Evolutionary conservation across 768 basidiomycete genomes (phyloP).

Genomic region (Trametes villosa): DNA sequence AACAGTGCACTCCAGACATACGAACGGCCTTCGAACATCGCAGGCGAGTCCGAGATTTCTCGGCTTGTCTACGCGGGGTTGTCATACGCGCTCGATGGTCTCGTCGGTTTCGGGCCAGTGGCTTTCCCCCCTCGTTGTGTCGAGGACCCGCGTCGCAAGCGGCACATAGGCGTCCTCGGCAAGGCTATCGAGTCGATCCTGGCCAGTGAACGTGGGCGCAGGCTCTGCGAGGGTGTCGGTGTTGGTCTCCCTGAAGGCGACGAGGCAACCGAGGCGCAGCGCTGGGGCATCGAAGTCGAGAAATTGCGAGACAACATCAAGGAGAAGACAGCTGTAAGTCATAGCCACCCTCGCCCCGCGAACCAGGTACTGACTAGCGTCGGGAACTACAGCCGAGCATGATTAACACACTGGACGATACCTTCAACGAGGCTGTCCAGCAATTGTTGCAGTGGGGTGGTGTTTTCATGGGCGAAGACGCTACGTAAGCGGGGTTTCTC

Average conservation of each 20-base stretch:
- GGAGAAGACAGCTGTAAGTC: conserved; percentile 48
- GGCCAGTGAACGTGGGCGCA: conserved; percentile 64
- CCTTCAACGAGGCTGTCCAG: conserved; percentile 79
- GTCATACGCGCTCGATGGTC: conserved; percentile 53
- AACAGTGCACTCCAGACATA: conserved; percentile 8
- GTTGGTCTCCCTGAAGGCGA: conserved; percentile 40
- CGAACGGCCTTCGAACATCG: conserved; percentile 3
- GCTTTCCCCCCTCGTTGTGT: conserved; percentile 77
- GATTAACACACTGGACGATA: conserved; percentile 64
- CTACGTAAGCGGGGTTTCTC: conserved; percentile 58
- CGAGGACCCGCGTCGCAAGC: conserved; percentile 77
- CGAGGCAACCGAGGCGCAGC: conserved; percentile 72
- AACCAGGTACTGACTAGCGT: not conserved
- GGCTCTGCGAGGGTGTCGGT: conserved; percentile 61
- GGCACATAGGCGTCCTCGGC: conserved; percentile 73
- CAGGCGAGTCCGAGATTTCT: conserved; percentile 10
- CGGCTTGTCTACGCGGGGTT: conserved; percentile 29
- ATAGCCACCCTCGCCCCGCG: not conserved
- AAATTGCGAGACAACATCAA: conserved; percentile 60
- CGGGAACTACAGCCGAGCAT: conserved; percentile 51
- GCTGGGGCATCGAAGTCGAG: conserved; percentile 73
- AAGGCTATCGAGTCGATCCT: conserved; percentile 70
- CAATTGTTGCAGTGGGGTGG: conserved; percentile 77
- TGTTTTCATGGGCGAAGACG: conserved; percentile 66
- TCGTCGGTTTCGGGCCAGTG: conserved; percentile 78